These are phyloP conservation scores for Pichia insulana DNA, from an alignment of 805 yeast genomes.

Conservation along the genomic window DNA sequence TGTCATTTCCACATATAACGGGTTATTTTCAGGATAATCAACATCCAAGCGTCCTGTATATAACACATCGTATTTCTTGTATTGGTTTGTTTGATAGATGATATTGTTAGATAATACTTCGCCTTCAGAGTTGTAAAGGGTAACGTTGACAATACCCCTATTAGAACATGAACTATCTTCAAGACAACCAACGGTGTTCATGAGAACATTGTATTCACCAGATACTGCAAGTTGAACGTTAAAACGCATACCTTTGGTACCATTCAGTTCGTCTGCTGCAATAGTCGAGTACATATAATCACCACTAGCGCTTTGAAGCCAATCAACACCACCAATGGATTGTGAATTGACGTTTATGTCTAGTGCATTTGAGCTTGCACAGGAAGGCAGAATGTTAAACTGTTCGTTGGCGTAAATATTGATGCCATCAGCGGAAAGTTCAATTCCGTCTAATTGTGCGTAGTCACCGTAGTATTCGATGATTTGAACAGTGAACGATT, in stretches of 20 bases:
- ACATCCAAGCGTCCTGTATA: conserved; percentile 62
- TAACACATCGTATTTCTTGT: conserved; percentile 71
- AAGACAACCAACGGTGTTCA: conserved; percentile 85
- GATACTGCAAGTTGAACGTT: conserved; percentile 61
- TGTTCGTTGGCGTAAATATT: conserved; percentile 67
- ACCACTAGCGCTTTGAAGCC: conserved; percentile 18
- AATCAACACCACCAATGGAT: conserved; percentile 14
- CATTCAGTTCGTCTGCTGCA: conserved; percentile 22
- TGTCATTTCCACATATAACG: conserved; percentile 34
- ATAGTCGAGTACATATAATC: conserved; percentile 22
- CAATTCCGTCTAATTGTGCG: conserved; percentile 66
- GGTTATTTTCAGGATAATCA: conserved; percentile 22
- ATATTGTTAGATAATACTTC: conserved; percentile 32
- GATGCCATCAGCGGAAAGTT: conserved; percentile 54
- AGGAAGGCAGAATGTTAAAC: conserved; percentile 34
- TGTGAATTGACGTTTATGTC: conserved; percentile 8
- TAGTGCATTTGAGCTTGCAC: conserved; percentile 3
- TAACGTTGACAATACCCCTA: conserved; percentile 74
- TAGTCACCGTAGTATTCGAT: conserved; percentile 58
- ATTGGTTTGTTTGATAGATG: conserved; percentile 73
- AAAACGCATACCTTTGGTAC: conserved; percentile 37
- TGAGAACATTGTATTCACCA: conserved; percentile 63
- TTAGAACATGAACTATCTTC: conserved; percentile 54
- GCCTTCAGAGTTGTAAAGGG: conserved; percentile 46
- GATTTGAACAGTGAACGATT: conserved; percentile 54